Base-by-base conservation (phyloP, 352 stramenopile species). In the Phytophthora pisi region DNA sequence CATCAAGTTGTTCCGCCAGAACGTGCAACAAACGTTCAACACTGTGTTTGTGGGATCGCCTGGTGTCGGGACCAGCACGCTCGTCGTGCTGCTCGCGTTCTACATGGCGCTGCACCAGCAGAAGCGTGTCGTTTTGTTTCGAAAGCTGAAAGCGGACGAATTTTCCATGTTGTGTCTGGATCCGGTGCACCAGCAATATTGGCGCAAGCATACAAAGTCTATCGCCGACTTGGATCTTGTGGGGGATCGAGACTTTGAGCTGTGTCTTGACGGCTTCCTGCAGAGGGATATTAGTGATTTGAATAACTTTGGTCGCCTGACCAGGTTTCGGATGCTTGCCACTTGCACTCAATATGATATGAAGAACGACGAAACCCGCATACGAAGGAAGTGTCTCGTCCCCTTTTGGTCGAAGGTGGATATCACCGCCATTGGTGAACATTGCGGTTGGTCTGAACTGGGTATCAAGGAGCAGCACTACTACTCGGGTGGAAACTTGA, bases 81-180 rank as follows among this genome's bases (percentile, higher is more conserved):
- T 75, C 61, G 53, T 78, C 34, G 65, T 74, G 70, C 50, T 74
- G 56, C 66, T 77, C 51, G 64, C 69, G 56, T 68, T 73, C 46
- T 77, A 68, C 28, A 64, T 74, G 60, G 64, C 64, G 8, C 50
- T 77, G 59, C 23, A 31, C 34, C 64, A 70, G 64, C 16, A 67
- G 64, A 77, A 77, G 56, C 60, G 64, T 15, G 69, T 77, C 50
- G 60, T 74, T 8, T 64, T 77, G 59, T 77, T 74, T 56, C 59
- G 60, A 52, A 74, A 73, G 43, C 36, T 54, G 61, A 70, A 75
- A n/a, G 20, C 2, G n/a, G 20, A 51, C 64, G 64, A 59, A 23
- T 74, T 62, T 52, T 62, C 60, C 51, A 57, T 77, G 61, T 46
- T 74, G 60, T 74, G 71, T 64, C 42, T 70, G 51, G 66, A 75